Evolutionary conservation across 148 eudicot genomes (phyloP), one percentile per base, ranked within the genome.

Genomic region (Spergularia bocconei): DNA sequence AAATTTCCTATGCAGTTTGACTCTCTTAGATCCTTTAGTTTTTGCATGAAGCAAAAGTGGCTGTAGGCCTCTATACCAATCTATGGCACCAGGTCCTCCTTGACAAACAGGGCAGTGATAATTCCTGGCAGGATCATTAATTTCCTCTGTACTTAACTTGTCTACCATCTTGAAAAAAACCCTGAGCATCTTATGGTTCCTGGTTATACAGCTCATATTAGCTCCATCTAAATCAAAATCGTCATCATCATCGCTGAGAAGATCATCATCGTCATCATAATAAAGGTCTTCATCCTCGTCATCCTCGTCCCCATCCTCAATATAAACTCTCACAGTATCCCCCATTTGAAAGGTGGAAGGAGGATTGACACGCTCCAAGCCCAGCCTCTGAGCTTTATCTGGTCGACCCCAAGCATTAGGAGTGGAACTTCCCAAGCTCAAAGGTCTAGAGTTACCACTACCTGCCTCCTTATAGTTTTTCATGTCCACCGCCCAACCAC

Each of bases 51-150:
- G 71, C 48, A 82, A 57, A 0, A 92, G 85, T 0, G 90, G 81
- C 81, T 73, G 87, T 70, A 92, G 81, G 14, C 97, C 97, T 33
- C 68, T 81, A 58, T 81, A 92, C 97, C 94, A 88, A 63, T 79
- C 88, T 62, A 92, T 90, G n/a, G 90, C 91, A 14, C 97, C 94
- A 66, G 92, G 97, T n/a, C 94, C 94, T 33, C 82, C 83, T 75
- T 87, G 80, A 73, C 97, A 92, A 36, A 91, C 97, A 16, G 97
- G 92, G 76, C 97, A 92, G 73, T 90, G 97, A 89, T 90, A 84
- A 80, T 83, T 85, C 68, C 88, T 84, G 16, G 80, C 82, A 20
- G 88, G 82, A 0, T 83, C 89, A 79, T 82, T 86, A 11, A 92
- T 86, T 74, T 88, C 84, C 10, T 86, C 82, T 5, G 80, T 57